Evolutionary conservation across 2,329 filamentous ascomycete genomes (phyloP).

Genomic region (Escovopsis sp.): DNA sequence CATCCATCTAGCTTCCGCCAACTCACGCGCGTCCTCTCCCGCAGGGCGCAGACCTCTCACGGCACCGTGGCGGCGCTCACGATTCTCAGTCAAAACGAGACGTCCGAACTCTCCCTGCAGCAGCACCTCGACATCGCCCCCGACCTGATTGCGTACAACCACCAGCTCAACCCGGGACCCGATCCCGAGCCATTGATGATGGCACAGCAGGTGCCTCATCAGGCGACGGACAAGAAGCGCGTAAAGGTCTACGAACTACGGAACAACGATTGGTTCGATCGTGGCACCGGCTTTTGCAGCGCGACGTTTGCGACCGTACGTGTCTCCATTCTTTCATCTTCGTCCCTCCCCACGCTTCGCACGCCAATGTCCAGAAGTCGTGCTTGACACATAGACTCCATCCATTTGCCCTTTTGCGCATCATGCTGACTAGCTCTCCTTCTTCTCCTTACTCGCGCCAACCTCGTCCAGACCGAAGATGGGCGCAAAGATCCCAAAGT

Average conservation of each 20-base stretch:
- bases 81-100: conserved; percentile 36
- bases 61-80: conserved; percentile 43
- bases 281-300: conserved; percentile 89
- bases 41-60: conserved; percentile 13
- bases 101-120: conserved; percentile 41
- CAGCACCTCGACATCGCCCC: conserved; percentile 44
- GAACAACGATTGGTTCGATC: conserved; percentile 98
- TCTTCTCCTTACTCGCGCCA: neutral
- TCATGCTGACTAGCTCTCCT: neutral
- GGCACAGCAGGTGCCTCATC: conserved; percentile 58
- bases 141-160: conserved; percentile 35
- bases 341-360: neutral
- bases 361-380: neutral
- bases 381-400: too few species aligned
- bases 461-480: conserved; percentile 32
- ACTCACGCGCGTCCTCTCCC: conserved; percentile 6
- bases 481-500: conserved; percentile 72
- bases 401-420: neutral
- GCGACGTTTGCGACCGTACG: conserved; percentile 61
- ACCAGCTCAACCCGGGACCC: conserved; percentile 33
- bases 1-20: too few species aligned
- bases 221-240: conserved; percentile 53
- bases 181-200: conserved; percentile 51
- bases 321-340: conserved; percentile 8
- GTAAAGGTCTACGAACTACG: conserved; percentile 98